Evolutionary conservation across 768 basidiomycete genomes (phyloP).

Genomic region (Lactarius sanguifluus): DNA sequence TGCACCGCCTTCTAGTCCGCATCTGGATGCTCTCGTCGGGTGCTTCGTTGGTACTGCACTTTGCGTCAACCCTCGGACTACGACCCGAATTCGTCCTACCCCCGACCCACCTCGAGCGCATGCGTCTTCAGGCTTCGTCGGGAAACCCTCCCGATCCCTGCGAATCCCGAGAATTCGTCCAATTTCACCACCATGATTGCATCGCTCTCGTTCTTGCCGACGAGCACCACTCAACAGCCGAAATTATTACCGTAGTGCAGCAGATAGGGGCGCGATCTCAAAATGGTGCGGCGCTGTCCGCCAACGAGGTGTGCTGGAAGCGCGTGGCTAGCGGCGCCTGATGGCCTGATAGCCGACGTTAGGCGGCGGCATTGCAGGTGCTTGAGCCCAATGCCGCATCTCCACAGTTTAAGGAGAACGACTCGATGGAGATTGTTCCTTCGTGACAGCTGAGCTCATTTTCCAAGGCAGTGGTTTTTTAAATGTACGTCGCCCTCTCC

Average conservation of each 20-base stretch:
- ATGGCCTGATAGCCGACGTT: slow-evolving; percentile 1
- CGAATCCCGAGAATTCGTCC: neutral
- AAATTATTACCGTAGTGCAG: neutral
- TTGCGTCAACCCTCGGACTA: neutral
- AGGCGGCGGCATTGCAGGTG: neutral
- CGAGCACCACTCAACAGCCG: neutral
- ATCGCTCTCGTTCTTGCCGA: neutral
- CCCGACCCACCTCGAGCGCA: neutral
- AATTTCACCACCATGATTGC: neutral
- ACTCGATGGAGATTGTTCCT: neutral
- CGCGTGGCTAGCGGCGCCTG: neutral
- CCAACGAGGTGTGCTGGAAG: neutral
- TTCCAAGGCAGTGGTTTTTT: neutral
- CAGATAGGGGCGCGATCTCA: neutral
- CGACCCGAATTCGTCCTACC: neutral
- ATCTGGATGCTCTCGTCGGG: no score
- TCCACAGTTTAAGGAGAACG: neutral
- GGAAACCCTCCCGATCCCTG: neutral
- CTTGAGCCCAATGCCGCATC: neutral
- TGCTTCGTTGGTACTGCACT: no score
- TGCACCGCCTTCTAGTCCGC: neutral
- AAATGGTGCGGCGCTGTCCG: neutral
- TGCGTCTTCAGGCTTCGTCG: neutral
- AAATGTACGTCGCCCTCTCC: neutral
- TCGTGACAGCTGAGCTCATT: neutral